phyloP scores from a whole-genome alignment of 2,329 filamentous ascomycete species.

The Diaporthe helianthi region DNA sequence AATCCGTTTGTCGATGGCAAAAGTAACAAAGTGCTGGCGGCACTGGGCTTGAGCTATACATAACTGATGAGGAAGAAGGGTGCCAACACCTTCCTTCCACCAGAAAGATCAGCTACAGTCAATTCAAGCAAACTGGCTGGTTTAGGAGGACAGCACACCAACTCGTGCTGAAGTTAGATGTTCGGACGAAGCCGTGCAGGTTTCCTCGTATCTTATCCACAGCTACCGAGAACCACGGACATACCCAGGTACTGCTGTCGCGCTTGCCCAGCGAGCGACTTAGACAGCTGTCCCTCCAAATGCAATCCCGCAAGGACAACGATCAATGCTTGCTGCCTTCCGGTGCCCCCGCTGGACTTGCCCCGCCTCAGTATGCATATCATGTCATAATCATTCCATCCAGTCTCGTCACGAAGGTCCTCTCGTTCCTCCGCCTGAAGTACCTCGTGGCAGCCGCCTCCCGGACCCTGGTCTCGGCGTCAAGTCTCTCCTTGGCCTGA shows the following conservation, averaged over 20 bases:
- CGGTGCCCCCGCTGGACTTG: not conserved
- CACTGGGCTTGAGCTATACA: too few relatives aligned
- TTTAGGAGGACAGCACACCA: not conserved
- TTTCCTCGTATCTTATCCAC: not conserved
- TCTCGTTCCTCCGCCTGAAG: conserved; percentile 57
- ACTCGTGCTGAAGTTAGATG: not conserved
- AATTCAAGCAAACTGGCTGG: not conserved
- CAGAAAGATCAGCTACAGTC: not conserved
- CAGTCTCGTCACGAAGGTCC: conserved; percentile 40
- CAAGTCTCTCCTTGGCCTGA: conserved; percentile 57
- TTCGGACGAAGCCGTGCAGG: too few relatives aligned
- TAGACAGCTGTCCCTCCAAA: not conserved
- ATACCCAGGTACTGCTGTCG: not conserved
- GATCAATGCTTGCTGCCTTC: too few relatives aligned
- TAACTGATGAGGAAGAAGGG: too few relatives aligned
- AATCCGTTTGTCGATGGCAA: not conserved
- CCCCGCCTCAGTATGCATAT: not conserved
- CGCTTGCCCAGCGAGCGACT: not conserved
- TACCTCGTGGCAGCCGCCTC: conserved; percentile 58
- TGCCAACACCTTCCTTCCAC: not conserved
- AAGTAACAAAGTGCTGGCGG: not conserved
- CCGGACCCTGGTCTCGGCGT: conserved; percentile 59
- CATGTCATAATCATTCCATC: conserved; percentile 20
- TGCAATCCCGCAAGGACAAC: not conserved
- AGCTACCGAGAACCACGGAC: not conserved